Conservation (phyloP, 495 filamentous ascomycete species). For the Venustampulla echinocandica region DNA sequence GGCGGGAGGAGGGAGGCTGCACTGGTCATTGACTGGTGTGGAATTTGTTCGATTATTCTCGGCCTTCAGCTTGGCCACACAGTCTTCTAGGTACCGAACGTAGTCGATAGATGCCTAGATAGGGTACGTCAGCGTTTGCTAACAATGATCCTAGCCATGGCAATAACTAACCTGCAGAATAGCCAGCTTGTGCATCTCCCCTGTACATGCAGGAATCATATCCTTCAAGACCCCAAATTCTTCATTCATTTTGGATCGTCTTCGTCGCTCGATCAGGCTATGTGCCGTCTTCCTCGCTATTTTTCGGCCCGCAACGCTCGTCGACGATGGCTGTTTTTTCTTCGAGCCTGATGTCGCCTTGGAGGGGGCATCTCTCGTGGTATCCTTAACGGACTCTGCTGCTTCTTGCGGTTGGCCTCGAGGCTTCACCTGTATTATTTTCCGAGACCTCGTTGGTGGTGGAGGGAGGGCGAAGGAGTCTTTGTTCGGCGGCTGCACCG, state of each 20-base stretch:
- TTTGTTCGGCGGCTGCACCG: slow-evolving; percentile 42
- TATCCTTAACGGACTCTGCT: slow-evolving; percentile 16
- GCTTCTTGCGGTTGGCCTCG: slow-evolving; percentile 32
- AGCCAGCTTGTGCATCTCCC: slow-evolving; percentile 95
- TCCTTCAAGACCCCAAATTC: slow-evolving; percentile 90
- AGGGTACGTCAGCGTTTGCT: not conserved
- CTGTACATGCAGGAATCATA: slow-evolving; percentile 88
- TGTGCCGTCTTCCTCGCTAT: slow-evolving; percentile 95
- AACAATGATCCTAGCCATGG: not conserved
- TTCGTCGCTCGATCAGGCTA: slow-evolving; percentile 82
- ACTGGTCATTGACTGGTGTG: slow-evolving; percentile 22
- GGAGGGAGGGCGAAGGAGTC: slow-evolving; percentile 74
- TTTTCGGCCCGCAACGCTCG: slow-evolving; percentile 77
- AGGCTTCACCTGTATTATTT: slow-evolving; percentile 97
- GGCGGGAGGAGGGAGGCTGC: slow-evolving; percentile 19
- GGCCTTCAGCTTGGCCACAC: slow-evolving; percentile 71
- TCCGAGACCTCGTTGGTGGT: slow-evolving; percentile 82
- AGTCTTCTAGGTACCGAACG: slow-evolving; percentile 86
- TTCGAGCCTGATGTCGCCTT: slow-evolving; percentile 42
- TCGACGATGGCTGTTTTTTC: slow-evolving; percentile 60
- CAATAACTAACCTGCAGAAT: slow-evolving; percentile 73
- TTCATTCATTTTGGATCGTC: slow-evolving; percentile 97
- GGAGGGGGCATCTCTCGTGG: slow-evolving; percentile 15
- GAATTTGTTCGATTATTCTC: slow-evolving; percentile 33
- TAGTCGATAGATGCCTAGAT: slow-evolving; percentile 89